Conservation (phyloP, 108 stramenopile genomes). For the Pelagomonas calceolata region DNA sequence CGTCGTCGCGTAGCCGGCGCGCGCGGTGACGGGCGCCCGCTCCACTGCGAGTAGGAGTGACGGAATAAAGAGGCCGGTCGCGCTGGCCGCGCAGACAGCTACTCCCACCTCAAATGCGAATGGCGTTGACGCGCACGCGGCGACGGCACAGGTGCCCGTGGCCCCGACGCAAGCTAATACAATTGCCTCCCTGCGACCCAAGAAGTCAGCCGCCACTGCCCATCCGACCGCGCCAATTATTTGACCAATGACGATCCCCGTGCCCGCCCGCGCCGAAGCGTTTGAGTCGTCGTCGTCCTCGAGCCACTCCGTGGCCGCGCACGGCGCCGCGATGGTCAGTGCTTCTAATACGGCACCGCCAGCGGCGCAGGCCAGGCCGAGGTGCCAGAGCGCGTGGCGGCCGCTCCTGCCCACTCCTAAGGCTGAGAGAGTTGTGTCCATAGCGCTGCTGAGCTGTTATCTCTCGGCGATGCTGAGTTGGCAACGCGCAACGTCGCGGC, state of each 20-base stretch:
- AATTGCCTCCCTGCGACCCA: not conserved
- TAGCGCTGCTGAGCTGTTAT: no score
- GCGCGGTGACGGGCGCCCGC: not conserved
- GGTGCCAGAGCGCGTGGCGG: not conserved
- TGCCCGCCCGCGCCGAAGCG: not conserved
- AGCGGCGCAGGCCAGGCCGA: not conserved
- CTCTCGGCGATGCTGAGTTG: no score
- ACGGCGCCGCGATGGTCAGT: not conserved
- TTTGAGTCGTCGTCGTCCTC: not conserved
- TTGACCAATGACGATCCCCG: not conserved
- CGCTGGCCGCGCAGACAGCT: not conserved
- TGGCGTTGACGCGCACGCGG: not conserved
- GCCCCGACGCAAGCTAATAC: not conserved
- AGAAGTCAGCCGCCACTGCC: not conserved
- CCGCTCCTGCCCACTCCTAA: not conserved
- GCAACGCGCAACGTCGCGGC: no score
- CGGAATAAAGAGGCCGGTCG: not conserved
- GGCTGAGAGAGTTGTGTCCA: not conserved
- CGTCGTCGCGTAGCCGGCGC: not conserved
- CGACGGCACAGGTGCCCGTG: not conserved
- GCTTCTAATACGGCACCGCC: not conserved
- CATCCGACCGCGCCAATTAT: not conserved
- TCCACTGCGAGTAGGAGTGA: not conserved
- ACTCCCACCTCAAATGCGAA: not conserved
- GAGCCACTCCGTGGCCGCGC: not conserved